A percentile compares a stretch with the other conserved stretches of the same genome.
phyloP scores from a whole-genome alignment of 192 early-diverging fungal species.

The Entomortierella chlamydospora region DNA sequence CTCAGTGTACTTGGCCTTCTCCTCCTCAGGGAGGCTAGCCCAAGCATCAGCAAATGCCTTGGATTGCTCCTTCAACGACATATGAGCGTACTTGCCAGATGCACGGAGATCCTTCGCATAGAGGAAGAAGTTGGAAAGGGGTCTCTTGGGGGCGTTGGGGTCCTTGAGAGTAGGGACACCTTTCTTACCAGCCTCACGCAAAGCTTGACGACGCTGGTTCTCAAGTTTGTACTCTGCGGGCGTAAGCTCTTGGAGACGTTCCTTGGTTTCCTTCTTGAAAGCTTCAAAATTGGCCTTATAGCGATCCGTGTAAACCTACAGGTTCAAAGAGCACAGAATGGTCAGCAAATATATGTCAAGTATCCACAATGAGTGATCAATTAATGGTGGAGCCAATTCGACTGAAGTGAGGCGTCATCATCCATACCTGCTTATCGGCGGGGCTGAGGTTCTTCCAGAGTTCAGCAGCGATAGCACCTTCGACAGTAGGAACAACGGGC shows the following conservation, averaged over 20 bases:
- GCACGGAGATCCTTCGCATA: conserved; percentile 40
- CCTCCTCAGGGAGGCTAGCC: background rate
- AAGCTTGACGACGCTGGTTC: conserved; percentile 42
- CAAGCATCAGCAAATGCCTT: conserved; percentile 27
- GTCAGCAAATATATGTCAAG: too few species aligned
- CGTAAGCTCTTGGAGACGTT: conserved; percentile 36
- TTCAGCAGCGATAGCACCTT: conserved; percentile 43
- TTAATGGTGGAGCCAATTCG: too few species aligned
- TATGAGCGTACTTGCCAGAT: conserved; percentile 1
- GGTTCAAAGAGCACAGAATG: background rate
- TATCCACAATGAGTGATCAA: too few species aligned
- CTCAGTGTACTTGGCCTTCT: conserved; percentile 14
- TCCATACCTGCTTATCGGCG: conserved; percentile 40
- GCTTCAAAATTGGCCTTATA: conserved; percentile 46
- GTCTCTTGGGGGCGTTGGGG: conserved; percentile 55
- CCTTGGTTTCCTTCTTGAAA: conserved; percentile 47
- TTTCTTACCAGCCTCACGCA: conserved; percentile 41
- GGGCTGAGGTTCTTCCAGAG: conserved; percentile 45
- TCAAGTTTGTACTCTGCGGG: conserved; percentile 39
- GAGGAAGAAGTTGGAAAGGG: conserved; percentile 39
- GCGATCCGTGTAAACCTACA: conserved; percentile 39
- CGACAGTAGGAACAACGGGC: conserved; percentile 48
- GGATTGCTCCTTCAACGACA: conserved; percentile 19
- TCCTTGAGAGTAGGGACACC: conserved; percentile 30
- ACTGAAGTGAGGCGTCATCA: too few species aligned